Percentiles rank a stretch among this genome's conserved stretches.
phyloP scores from a whole-genome alignment of 108 stramenopile genomes.

The Phaeodactylum tricornutum region DNA sequence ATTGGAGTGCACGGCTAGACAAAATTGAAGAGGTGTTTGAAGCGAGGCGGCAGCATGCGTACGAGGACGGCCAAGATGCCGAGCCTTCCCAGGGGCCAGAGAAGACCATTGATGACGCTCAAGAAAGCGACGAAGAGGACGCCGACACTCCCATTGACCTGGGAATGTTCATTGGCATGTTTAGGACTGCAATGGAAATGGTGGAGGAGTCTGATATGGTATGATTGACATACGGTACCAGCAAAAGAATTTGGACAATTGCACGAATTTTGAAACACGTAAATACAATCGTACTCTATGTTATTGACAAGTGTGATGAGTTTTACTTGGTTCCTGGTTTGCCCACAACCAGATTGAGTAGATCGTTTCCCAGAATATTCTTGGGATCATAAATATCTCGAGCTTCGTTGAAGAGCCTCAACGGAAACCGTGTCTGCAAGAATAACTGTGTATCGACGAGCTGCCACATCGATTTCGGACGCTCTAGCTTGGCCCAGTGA shows the following conservation, averaged over 20 bases:
- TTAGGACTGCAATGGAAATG: constrained; percentile 88
- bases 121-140: constrained; percentile 29
- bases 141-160: constrained; percentile 53
- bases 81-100: no score
- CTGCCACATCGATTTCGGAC: constrained; percentile 31
- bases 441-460: constrained; percentile 32
- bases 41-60: constrained; percentile 17
- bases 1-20: constrained; percentile 46
- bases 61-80: constrained; percentile 10
- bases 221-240: not conserved
- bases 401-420: constrained; percentile 51
- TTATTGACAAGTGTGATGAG: no score
- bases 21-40: constrained; percentile 16
- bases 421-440: constrained; percentile 35
- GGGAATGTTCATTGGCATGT: constrained; percentile 85
- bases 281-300: no score
- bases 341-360: constrained; percentile 35
- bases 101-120: constrained; percentile 24
- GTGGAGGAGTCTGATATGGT: constrained; percentile 24
- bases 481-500: constrained; percentile 95
- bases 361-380: constrained; percentile 30
- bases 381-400: constrained; percentile 63
- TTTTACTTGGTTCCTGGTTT: constrained; percentile 6
- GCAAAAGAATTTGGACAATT: no score
- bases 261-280: no score